A percentile compares a stretch with the other conserved stretches of the same genome.
These are phyloP conservation scores for Skeletonema costatum DNA, from an alignment of 108 stramenopile species.

Conservation along the genomic window DNA sequence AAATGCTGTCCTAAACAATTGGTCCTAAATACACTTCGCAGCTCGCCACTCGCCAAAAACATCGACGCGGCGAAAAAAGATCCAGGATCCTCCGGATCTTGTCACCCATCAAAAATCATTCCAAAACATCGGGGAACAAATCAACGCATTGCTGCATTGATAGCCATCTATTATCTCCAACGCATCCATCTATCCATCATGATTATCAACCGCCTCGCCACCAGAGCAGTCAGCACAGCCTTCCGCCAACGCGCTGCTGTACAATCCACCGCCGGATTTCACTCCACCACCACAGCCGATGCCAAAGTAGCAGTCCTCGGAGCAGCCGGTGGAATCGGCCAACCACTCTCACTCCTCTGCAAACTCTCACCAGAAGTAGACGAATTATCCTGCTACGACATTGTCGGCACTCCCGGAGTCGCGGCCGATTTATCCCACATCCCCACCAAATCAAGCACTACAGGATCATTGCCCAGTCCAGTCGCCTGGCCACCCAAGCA, in stretches of 20 bases:
- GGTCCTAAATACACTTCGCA: no score
- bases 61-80: no score
- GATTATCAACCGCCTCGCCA: constrained; percentile 40
- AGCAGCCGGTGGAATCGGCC: constrained; percentile 98
- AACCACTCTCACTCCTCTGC: constrained; percentile 96
- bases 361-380: constrained; percentile 89
- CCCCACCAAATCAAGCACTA: constrained; percentile 60
- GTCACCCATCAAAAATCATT: no score
- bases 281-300: constrained; percentile 52
- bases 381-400: constrained; percentile 89
- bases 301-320: constrained; percentile 93
- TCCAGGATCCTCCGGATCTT: no score
- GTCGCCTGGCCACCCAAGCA: constrained; percentile 73
- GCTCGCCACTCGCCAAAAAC: no score
- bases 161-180: not conserved
- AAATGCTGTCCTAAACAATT: no score
- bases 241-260: constrained; percentile 7
- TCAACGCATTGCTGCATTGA: no score
- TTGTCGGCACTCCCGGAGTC: constrained; percentile 95
- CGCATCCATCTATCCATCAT: constrained; percentile 10
- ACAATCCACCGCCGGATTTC: constrained; percentile 16
- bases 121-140: no score
- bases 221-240: constrained; percentile 8
- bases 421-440: constrained; percentile 96
- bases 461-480: constrained; percentile 67